Evolutionary conservation across 805 yeast species (phyloP), one percentile per base, ranked within the genome.

Genomic region (Torulaspora maleeae): DNA sequence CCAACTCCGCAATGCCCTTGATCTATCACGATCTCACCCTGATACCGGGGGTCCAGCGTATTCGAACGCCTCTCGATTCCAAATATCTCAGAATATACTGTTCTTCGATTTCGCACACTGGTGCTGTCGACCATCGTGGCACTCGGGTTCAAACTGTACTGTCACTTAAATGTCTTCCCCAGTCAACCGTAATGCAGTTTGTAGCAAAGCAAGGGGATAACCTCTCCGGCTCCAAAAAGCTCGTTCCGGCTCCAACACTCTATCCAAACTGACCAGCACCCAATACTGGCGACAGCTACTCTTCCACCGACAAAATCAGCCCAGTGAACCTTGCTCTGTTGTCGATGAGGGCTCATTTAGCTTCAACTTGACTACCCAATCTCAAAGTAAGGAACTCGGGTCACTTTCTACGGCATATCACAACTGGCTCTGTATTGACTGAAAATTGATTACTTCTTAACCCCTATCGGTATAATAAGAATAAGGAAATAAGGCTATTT

Each of bases 11-110:
- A 39, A n/a, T 24, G 38, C 4, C 41, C 35, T 13, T 36, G 32
- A 2, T 30, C 20, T 8, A 13, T 35, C 28, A 13, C 33, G 32
- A 38, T 36, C 16, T 33, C 25, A 10, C 45, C 51, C 25, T 41
- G 35, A 20, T 35, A 40, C 35, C 48, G 39, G 6, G 43, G 43
- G 27, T 49, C 52, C 27, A 43, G 37, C 24, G 56, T 48, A 41
- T 59, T 59, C 10, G 49, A 53, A 25, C 54, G 53, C 38, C 66
- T 51, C 30, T 57, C 54, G 15, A 58, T 47, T 15, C 64, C 66
- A 42, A 60, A 62, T 1, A 60, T 56, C 24, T 62, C 62, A 8
- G 56, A 44, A 45, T 49, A 60, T n/a, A 57, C 42, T 13, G 52
- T 47, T 20, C 48, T 47, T 29, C 60, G 47, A 36, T 50, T 50